Base-by-base conservation (phyloP, 208 protist species). In the Sergeia podlipaevii region DNA sequence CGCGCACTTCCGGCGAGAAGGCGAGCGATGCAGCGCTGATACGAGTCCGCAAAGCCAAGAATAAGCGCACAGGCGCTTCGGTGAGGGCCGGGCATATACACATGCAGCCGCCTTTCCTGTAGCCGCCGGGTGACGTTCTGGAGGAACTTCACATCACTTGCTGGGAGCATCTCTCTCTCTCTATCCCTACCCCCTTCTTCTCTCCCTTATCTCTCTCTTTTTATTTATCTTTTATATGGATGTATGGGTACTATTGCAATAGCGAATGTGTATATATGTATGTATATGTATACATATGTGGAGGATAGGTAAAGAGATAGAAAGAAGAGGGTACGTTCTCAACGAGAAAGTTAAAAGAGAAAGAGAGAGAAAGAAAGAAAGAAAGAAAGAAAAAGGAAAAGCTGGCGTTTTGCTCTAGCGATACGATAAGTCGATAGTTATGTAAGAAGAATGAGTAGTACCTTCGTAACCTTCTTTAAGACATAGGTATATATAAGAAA, bases 1-100 rank as follows among this genome's bases (percentile, higher is more conserved):
- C n/a, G n/a, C n/a, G n/a, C n/a, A n/a, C n/a, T n/a, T n/a, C 53
- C 17, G 21, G 30, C 13, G 57, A 62, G 2, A 36, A 6, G 27
- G 37, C 20, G 17, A 69, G 3, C 4, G 49, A 42, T 0, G 8
- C 23, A 1, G 42, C 53, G 60, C 27, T 84, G 77, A 10, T 67
- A 52, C 1, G 45, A 53, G 24, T 80, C 70, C n/a, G 65, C 70
- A 41, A 92, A 92, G 47, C 85, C 74, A 0, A 92, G 60, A 20
- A 92, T 56, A 17, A 92, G 54, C 10, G 80, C 85, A 1, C 57
- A 51, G 30, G 80, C 68, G 23, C 66, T 65, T 41, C 85, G 80
- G 26, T 39, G 60, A 1, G 23, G 4, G 26, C 77, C 75, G 0
- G 85, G 85, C 29, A 42, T 17, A 56, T 89, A 92, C 11, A 67